Evolutionary conservation across 1,284 basidiomycete species (phyloP), one percentile per base, ranked within the genome.

Genomic region (Cryptococcus sp.): DNA sequence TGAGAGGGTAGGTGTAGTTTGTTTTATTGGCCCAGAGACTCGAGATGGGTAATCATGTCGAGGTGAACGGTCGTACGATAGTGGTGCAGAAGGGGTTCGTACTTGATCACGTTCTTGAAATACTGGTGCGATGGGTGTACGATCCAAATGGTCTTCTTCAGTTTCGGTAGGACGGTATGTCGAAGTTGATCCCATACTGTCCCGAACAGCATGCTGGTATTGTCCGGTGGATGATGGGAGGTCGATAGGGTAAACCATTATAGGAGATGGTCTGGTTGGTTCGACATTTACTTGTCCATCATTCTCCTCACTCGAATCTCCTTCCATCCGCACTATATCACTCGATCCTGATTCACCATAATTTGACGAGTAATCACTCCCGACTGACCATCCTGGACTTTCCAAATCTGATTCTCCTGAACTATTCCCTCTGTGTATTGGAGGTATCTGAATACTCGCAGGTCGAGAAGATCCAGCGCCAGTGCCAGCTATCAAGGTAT

Each of bases 111-210:
- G 42, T 8, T 62, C 58, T 11, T 57, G 47, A 30, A 45, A 57
- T 14, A 49, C 32, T 6, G 55, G 53, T 7, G 59, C 52, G 5
- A 60, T 34, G 11, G 65, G 65, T 32, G 65, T 51, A 38, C 48
- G 44, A 3, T 58, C 50, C 37, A 30, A 13, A 14, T 35, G 31
- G 8, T 50, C 50, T 4, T 56, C 42, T 8, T 53, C 52, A 35
- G 53, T 44, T 11, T 41, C 36, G 8, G 32, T 33, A 33, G 47
- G 36, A 36, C 50, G 35, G 32, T 52, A 58, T n/a, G 63, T 65
- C 38, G 59, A 55, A 8, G 37, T 50, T 1, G 63, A 62, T 10
- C 53, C 49, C 10, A 62, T 35, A 43, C 63, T 65, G 15, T 34
- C 56, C 35, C 56, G 8, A 3, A 42, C 46, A 15, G 51, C 55